Evolutionary conservation across 2,329 filamentous ascomycete genomes (phyloP).

Genomic region (Capronia epimyces): DNA sequence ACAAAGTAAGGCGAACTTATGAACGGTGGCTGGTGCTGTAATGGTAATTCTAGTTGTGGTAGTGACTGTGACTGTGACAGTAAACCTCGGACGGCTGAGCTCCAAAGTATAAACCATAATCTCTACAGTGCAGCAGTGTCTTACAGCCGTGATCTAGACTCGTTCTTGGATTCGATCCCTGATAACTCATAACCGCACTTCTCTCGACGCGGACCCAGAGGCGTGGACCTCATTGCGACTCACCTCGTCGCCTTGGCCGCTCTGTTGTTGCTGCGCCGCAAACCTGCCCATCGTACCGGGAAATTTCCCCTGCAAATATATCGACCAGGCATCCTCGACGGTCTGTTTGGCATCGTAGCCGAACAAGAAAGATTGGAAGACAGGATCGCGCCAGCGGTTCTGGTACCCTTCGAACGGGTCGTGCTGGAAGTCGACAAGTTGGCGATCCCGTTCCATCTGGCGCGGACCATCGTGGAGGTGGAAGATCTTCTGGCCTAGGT

Average conservation of each 20-base stretch:
- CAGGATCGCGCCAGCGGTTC: conserved; percentile 19
- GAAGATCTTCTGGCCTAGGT: conserved; percentile 35
- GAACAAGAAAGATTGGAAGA: conserved; percentile 20
- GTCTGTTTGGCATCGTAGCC: conserved; percentile 15
- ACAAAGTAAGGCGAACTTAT: no score
- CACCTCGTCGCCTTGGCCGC: background rate
- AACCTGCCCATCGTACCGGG: conserved; percentile 10
- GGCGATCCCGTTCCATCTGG: conserved; percentile 39
- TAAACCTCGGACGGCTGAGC: no score
- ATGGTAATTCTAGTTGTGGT: no score
- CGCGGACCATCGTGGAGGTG: conserved; percentile 39
- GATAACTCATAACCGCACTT: no score
- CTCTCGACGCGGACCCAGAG: background rate
- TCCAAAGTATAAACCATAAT: no score
- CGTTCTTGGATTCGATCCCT: no score
- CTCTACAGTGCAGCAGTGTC: no score
- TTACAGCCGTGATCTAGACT: no score
- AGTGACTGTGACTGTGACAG: no score
- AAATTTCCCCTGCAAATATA: conserved; percentile 9
- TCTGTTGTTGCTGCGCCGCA: conserved; percentile 1
- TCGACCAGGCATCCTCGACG: conserved; percentile 14
- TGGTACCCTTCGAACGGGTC: conserved; percentile 15
- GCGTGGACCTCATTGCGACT: background rate
- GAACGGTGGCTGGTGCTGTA: no score
- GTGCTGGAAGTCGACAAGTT: conserved; percentile 9